These are phyloP conservation scores for Parascedosporium putredinis DNA, from an alignment of 2,329 filamentous ascomycete species.

Conservation along the genomic window DNA sequence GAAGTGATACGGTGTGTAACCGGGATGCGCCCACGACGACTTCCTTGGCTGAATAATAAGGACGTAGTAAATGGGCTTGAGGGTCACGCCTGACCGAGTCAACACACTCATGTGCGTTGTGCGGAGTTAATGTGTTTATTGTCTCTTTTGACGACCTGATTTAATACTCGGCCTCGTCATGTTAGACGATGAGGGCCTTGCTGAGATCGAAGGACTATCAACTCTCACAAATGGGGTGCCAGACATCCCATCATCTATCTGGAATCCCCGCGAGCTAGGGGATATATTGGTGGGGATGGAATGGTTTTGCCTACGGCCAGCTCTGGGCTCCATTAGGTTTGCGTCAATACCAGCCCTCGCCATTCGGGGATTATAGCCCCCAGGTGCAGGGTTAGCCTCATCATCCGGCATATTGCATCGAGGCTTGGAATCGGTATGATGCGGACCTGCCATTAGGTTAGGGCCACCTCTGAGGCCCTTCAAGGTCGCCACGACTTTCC, in stretches of 20 bases:
- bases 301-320: too few species aligned
- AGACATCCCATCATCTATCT: slow-evolving; percentile 39
- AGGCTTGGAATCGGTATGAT: neutral
- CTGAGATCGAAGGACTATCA: slow-evolving; percentile 20
- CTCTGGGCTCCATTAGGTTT: too few species aligned
- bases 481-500: slow-evolving; percentile 28
- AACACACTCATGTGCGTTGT: neutral
- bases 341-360: too few species aligned
- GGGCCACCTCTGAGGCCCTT: neutral
- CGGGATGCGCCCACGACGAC: slow-evolving; percentile 85
- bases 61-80: slow-evolving; percentile 11
- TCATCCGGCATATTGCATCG: too few species aligned
- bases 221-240: slow-evolving; percentile 44
- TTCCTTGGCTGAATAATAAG: slow-evolving; percentile 27
- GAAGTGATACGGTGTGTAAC: slow-evolving; percentile 78
- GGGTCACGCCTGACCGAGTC: neutral
- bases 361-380: too few species aligned
- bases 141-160: neutral
- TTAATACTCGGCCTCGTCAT: slow-evolving; percentile 2
- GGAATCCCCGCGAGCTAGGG: neutral
- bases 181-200: neutral
- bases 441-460: neutral
- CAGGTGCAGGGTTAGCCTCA: too few species aligned
- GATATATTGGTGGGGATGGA: too few species aligned
- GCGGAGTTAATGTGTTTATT: neutral